Evolutionary conservation across 1,284 basidiomycete genomes (phyloP), one percentile per base, ranked within the genome.

Genomic region (Coriolopsis trogii): DNA sequence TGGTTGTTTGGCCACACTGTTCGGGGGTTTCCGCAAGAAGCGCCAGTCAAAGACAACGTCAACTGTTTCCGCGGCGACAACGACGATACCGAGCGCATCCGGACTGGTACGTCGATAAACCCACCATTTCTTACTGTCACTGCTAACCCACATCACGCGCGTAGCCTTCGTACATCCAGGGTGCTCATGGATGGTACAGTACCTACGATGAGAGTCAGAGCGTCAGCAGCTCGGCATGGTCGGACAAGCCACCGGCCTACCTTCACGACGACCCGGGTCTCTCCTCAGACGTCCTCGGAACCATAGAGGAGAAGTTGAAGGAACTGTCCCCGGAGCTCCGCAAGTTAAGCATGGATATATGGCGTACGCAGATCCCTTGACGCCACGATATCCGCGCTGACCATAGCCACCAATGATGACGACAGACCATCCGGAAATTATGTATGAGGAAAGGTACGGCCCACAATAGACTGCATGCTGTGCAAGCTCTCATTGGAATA

Each of bases 331-430:
- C 66, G 0, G 79, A 83, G 46, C 69, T 91, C 50, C 72, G 84
- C 41, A 67, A 67, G 39, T 69, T 91, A 16, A 90, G 84, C 64
- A 66, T 89, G 23, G 81, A 86, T 61, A 89, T 91, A 18, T 87
- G 87, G 61, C 77, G 86, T 84, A 38, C 20, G 62, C 42, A n/a
- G n/a, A 3, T 24, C 30, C 16, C 3, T 1, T 10, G 21, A 15
- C 5, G 25, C 23, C 12, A 15, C 3, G 12, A 23, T n/a, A n/a
- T 21, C 10, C 7, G 4, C 0, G 3, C 10, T 20, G 39, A 42
- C 25, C 29, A 5, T 36, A 21, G 18, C 15, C 3, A 18, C 18
- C 16, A 16, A 18, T 20, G 21, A 20, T 30, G 21, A 24, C 21
- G 12, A n/a, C 47, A 68, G 61, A 59, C 18, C 65, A 68, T 46